Conservation (phyloP, 2,329 filamentous ascomycete species). For the Tolypocladium pustulatum region DNA sequence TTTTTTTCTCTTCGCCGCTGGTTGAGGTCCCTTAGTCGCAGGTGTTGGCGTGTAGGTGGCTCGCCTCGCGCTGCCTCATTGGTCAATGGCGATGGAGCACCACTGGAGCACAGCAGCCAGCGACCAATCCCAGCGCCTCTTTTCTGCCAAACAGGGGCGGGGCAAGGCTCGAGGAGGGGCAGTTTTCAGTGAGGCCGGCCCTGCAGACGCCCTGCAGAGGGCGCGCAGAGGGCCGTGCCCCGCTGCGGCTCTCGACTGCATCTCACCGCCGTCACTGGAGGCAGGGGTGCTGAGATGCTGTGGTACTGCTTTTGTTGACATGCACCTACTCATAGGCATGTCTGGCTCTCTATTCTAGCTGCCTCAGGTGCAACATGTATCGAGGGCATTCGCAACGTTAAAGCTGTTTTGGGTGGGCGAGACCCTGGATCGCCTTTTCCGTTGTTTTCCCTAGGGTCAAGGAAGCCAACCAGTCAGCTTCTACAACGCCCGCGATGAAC, state of each 20-base stretch:
- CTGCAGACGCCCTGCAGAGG: neutral
- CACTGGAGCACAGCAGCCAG: neutral
- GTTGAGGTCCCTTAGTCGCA: neutral
- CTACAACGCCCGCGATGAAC: neutral
- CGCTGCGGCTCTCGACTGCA: neutral
- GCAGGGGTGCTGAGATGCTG: no score
- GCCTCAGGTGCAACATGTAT: neutral
- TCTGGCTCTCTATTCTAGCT: no score
- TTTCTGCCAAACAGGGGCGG: neutral
- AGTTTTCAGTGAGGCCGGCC: neutral
- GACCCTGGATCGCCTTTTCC: no score
- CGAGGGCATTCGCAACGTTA: neutral
- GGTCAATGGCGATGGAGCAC: neutral
- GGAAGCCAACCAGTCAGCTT: neutral
- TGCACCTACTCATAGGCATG: no score
- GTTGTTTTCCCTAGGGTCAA: no score
- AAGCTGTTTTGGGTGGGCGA: no score
- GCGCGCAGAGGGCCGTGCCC: neutral
- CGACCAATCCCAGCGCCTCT: neutral
- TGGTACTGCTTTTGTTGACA: no score
- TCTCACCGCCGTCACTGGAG: neutral
- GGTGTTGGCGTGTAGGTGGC: neutral
- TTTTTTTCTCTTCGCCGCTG: neutral
- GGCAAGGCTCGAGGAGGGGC: neutral
- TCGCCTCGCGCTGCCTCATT: neutral